A percentile compares a stretch with the other conserved stretches of the same genome.
These are phyloP conservation scores for Excoecaria agallocha DNA, from an alignment of 345 rosid genomes.

Conservation along the genomic window DNA sequence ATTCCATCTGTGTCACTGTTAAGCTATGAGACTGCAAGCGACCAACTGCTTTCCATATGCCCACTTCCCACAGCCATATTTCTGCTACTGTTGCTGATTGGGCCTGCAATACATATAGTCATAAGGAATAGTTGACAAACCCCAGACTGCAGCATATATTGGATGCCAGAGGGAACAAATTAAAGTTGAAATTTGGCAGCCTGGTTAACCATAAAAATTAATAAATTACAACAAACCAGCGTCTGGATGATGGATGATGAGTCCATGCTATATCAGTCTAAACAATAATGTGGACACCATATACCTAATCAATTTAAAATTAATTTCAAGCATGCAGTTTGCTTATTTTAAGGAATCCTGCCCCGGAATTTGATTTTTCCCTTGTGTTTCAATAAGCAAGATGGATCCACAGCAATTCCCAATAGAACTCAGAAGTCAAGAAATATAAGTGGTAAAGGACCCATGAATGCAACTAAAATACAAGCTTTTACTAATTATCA, in stretches of 20 bases:
- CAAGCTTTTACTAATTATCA: too few species aligned
- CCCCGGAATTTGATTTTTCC: neutral
- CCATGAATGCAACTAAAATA: too few species aligned
- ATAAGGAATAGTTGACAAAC: constrained; percentile 1
- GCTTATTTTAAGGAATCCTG: neutral
- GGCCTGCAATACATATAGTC: constrained; percentile 49
- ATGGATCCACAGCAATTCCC: too few species aligned
- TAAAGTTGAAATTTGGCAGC: neutral
- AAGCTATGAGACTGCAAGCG: constrained; percentile 86
- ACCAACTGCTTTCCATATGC: constrained; percentile 90
- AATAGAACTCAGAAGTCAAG: too few species aligned
- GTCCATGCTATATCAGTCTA: neutral
- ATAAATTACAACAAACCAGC: neutral
- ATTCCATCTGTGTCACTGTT: constrained; percentile 89
- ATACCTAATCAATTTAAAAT: neutral
- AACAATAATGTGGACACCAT: neutral
- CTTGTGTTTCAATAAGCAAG: too few species aligned
- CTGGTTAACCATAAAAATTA: neutral
- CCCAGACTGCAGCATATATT: neutral
- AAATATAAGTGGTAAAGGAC: too few species aligned
- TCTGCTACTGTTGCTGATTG: constrained; percentile 80
- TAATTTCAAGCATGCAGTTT: neutral
- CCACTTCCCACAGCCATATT: constrained; percentile 91
- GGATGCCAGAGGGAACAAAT: neutral
- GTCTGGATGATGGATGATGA: neutral